phyloP scores from a whole-genome alignment of 768 basidiomycete species.

The Leucocoprinus leucothites region DNA sequence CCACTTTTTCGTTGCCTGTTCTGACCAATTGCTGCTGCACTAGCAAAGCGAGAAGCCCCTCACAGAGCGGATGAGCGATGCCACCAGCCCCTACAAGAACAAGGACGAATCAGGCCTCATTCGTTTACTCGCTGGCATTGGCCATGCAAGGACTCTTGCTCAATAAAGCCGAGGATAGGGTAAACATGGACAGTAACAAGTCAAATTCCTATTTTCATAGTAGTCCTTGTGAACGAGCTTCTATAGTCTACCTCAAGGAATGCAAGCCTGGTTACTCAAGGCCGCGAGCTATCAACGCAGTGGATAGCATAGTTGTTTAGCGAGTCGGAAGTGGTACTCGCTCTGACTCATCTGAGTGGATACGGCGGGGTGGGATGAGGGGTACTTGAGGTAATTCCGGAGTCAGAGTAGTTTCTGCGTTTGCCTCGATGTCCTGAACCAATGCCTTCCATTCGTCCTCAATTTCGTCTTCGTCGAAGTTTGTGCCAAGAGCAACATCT shows the following conservation, averaged over 20 bases:
- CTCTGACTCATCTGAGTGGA: neutral
- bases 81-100: conserved; percentile 45
- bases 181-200: conserved; percentile 44
- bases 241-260: no score
- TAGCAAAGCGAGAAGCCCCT: conserved; percentile 48
- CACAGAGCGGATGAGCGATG: conserved; percentile 47
- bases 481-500: conserved; percentile 53
- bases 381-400: conserved; percentile 6
- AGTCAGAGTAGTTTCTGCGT: conserved; percentile 8
- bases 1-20: neutral
- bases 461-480: conserved; percentile 47
- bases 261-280: no score
- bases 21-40: neutral
- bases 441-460: conserved; percentile 66
- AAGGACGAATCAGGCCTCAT: conserved; percentile 36
- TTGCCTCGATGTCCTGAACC: conserved; percentile 30
- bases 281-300: no score
- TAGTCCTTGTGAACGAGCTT: no score
- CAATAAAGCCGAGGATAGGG: conserved; percentile 50
- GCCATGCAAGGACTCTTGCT: conserved; percentile 35
- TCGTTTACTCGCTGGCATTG: neutral
- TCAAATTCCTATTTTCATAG: no score
- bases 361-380: neutral
- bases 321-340: neutral
- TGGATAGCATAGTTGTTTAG: neutral